These are phyloP conservation scores for Saturnispora mendoncae DNA, from an alignment of 805 yeast species.

Conservation along the genomic window DNA sequence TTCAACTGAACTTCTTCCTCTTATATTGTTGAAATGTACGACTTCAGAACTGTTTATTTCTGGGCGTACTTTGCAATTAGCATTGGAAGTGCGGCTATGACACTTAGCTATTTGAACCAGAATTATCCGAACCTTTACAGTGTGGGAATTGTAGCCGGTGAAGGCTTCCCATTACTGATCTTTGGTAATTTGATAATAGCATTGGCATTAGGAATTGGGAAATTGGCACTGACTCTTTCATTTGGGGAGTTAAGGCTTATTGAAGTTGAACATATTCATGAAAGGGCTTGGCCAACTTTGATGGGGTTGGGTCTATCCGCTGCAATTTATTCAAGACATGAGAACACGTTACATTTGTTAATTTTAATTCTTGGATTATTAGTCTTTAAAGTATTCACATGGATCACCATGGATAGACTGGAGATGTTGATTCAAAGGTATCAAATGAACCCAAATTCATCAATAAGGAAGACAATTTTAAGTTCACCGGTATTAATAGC, in stretches of 20 bases:
- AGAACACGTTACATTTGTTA: conserved; percentile 37
- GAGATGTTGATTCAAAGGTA: conserved; percentile 40
- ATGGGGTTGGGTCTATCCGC: conserved; percentile 53
- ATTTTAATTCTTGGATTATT: conserved; percentile 31
- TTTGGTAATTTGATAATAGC: conserved; percentile 37
- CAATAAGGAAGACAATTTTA: conserved; percentile 19
- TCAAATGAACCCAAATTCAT: conserved; percentile 22
- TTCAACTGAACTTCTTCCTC: too few relatives aligned
- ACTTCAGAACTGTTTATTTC: conserved; percentile 10
- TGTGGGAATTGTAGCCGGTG: conserved; percentile 41
- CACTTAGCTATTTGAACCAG: conserved; percentile 31
- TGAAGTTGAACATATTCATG: conserved; percentile 70
- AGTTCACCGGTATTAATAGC: conserved; percentile 39
- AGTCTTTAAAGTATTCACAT: conserved; percentile 62
- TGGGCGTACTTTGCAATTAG: conserved; percentile 24
- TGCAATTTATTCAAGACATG: conserved; percentile 40
- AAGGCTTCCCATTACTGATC: conserved; percentile 38
- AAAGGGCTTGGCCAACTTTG: conserved; percentile 53
- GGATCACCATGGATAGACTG: conserved; percentile 50
- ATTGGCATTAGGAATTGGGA: conserved; percentile 32
- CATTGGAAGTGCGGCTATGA: conserved; percentile 29
- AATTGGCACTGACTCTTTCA: conserved; percentile 40
- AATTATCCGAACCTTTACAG: conserved; percentile 41
- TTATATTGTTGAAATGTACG: not conserved
- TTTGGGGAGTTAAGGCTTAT: conserved; percentile 71